phyloP scores from a whole-genome alignment of 768 basidiomycete species.

The Rubroboletus satanas region DNA sequence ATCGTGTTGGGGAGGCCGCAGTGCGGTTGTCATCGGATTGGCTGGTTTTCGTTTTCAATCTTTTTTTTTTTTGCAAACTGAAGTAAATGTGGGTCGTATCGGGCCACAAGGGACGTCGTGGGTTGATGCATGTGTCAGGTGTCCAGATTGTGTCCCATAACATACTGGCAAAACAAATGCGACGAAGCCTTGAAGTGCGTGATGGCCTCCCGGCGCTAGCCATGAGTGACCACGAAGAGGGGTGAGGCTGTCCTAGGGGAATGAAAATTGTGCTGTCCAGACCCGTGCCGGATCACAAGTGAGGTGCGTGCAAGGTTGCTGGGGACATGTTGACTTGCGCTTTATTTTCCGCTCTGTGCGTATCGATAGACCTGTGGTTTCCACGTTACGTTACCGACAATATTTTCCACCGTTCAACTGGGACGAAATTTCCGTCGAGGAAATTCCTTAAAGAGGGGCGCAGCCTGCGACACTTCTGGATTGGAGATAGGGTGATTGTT shows the following conservation, averaged over 20 bases:
- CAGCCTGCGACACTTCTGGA: slow-evolving; percentile 6
- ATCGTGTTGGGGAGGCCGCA: slow-evolving; percentile 1
- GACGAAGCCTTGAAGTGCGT: slow-evolving; percentile 6
- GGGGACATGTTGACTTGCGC: slow-evolving; percentile 6
- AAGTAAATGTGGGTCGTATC: slow-evolving; percentile 6
- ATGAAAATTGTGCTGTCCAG: slow-evolving; percentile 17
- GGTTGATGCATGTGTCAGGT: slow-evolving; percentile 18
- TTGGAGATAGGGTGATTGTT: slow-evolving; percentile 20
- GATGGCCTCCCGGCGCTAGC: slow-evolving; percentile 2
- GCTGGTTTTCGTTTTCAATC: background rate
- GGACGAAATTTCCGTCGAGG: slow-evolving; percentile 14
- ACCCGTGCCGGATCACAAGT: slow-evolving; percentile 11
- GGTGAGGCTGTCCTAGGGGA: slow-evolving; percentile 23
- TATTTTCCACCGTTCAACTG: slow-evolving; percentile 9
- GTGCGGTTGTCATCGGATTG: slow-evolving; percentile 6
- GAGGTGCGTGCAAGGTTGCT: slow-evolving; percentile 19
- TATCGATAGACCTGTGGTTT: slow-evolving; percentile 12
- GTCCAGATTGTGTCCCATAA: slow-evolving; percentile 6
- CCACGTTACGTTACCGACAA: slow-evolving; percentile 26
- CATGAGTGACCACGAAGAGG: slow-evolving; percentile 1
- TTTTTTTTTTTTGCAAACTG: background rate
- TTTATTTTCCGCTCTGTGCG: slow-evolving; percentile 20
- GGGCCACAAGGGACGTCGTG: slow-evolving; percentile 7
- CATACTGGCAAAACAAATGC: slow-evolving; percentile 4
- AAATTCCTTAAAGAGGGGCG: slow-evolving; percentile 14